Evolutionary conservation across 345 rosid species (phyloP).

Genomic region (Corchorus capsularis): DNA sequence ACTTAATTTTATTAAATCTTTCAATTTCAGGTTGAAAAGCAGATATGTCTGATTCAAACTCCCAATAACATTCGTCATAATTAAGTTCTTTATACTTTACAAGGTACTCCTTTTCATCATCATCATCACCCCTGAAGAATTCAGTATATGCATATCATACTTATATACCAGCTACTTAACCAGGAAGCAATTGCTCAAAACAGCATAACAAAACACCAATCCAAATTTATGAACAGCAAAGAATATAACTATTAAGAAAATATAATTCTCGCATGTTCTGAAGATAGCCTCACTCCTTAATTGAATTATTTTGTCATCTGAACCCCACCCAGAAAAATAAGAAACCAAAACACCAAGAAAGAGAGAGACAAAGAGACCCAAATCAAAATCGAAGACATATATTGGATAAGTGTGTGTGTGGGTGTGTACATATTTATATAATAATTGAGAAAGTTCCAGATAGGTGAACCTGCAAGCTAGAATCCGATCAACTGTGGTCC

Average conservation of each 20-base stretch:
- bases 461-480: conserved; percentile 78
- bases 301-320: not conserved
- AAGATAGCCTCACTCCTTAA: too few species aligned
- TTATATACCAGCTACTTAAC: conserved; percentile 4
- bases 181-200: conserved; percentile 10
- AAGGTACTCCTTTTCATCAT: conserved; percentile 80
- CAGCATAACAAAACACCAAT: not conserved
- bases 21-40: conserved; percentile 91
- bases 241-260: not conserved
- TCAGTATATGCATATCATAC: conserved; percentile 21
- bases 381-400: not conserved
- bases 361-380: not conserved
- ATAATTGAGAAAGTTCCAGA: conserved; percentile 18
- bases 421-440: not conserved
- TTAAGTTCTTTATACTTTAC: conserved; percentile 96
- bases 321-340: not conserved
- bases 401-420: not conserved
- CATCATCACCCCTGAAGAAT: conserved; percentile 76
- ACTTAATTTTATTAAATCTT: conserved; percentile 66
- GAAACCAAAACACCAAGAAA: not conserved
- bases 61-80: conserved; percentile 99
- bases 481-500: conserved; percentile 99
- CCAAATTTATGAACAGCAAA: conserved; percentile 11
- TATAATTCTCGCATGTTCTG: too few species aligned
- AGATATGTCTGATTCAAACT: conserved; percentile 86